A percentile compares a stretch with the other conserved stretches of the same genome.
Conservation (phyloP, 192 early-diverging fungal genomes). For the Podila verticillata region DNA sequence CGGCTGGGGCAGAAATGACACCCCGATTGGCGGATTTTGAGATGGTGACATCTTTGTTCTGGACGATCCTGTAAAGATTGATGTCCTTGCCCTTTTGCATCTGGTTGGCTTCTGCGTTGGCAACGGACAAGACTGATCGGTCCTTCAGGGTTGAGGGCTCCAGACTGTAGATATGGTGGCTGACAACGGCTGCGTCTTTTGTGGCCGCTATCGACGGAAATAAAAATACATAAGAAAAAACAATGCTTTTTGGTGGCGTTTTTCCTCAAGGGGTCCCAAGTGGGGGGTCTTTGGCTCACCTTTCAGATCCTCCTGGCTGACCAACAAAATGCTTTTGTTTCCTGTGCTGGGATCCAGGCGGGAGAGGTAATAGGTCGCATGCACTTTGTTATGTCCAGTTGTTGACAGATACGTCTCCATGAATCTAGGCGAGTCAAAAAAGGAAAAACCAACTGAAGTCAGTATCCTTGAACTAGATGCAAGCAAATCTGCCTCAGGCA, state of each 20-base stretch:
- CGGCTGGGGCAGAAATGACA: not conserved
- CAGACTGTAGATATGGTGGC: constrained; percentile 46
- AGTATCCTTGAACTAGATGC: not conserved
- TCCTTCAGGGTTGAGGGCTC: constrained; percentile 39
- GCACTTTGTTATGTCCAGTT: constrained; percentile 23
- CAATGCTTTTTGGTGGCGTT: not conserved
- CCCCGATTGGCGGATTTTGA: constrained; percentile 12
- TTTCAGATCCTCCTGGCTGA: constrained; percentile 22
- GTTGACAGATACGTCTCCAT: constrained; percentile 40
- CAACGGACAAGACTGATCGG: constrained; percentile 20
- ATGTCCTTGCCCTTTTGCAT: constrained; percentile 46
- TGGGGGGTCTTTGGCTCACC: constrained; percentile 9
- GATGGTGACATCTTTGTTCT: constrained; percentile 13
- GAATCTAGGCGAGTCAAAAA: constrained; percentile 4
- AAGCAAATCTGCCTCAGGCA: not conserved
- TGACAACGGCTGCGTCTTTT: constrained; percentile 10
- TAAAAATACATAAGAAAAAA: not conserved
- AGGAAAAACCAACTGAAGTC: too few relatives aligned
- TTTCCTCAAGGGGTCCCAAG: not conserved
- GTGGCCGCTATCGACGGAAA: constrained; percentile 7
- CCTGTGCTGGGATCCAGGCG: constrained; percentile 35
- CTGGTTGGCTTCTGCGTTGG: constrained; percentile 24
- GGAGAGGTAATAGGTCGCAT: constrained; percentile 36
- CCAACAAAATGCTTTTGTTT: constrained; percentile 19
- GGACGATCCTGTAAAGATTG: constrained; percentile 23